These are phyloP conservation scores for Leptographium procerum DNA, from an alignment of 2,329 filamentous ascomycete genomes.

Conservation along the genomic window DNA sequence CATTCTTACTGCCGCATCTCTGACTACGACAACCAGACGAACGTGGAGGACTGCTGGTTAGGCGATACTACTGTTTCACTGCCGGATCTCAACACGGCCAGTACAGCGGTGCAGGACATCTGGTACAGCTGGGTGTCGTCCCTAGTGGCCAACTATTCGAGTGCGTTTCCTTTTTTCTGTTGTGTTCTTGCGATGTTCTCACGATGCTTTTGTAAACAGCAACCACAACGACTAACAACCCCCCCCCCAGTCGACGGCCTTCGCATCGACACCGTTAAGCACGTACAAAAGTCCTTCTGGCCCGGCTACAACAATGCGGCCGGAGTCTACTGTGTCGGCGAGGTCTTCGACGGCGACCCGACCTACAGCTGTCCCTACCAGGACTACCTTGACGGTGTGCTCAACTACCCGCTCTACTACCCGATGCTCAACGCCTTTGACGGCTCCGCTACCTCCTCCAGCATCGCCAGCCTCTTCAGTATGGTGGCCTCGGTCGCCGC, in stretches of 20 bases:
- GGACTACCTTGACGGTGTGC: constrained; percentile 39
- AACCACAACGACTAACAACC: not conserved
- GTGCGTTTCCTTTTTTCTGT: not conserved
- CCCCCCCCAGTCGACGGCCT: constrained; percentile 41
- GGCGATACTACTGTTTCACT: constrained; percentile 43
- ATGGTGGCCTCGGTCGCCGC: constrained; percentile 24
- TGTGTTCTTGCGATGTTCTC: too few relatives aligned
- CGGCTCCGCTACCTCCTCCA: constrained; percentile 16
- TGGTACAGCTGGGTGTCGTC: constrained; percentile 48
- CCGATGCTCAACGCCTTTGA: constrained; percentile 26
- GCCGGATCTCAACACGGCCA: constrained; percentile 50
- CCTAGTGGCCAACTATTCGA: constrained; percentile 45
- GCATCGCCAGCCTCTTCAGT: constrained; percentile 26
- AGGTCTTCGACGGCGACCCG: constrained; percentile 45
- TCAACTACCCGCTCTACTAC: constrained; percentile 44
- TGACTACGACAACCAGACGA: constrained; percentile 39
- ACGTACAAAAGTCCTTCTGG: constrained; percentile 49
- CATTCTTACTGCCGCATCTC: constrained; percentile 43
- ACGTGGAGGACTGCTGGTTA: constrained; percentile 37
- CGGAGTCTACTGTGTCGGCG: constrained; percentile 49
- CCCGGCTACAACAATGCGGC: constrained; percentile 38
- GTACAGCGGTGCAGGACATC: constrained; percentile 19
- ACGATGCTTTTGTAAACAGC: not conserved
- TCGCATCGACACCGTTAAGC: constrained; percentile 51
- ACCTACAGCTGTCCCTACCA: constrained; percentile 41